A percentile compares a stretch with the other conserved stretches of the same genome.
These are phyloP conservation scores for Arabidopsis lyrata DNA, from an alignment of 441 rosid species.

Conservation along the genomic window DNA sequence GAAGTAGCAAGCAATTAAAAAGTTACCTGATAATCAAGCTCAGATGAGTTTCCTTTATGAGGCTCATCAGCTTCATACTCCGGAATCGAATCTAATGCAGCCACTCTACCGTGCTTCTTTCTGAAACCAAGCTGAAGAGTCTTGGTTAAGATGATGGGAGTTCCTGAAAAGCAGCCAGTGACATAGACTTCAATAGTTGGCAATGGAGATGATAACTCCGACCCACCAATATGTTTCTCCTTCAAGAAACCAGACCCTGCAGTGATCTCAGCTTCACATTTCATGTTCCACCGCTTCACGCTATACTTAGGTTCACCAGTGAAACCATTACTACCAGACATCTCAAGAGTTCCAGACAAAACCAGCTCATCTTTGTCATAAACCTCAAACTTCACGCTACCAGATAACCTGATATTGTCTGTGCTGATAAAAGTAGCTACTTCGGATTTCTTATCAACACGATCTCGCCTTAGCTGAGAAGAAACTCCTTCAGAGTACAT, in stretches of 20 bases:
- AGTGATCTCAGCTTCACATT: constrained; percentile 55
- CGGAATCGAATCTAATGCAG: constrained; percentile 61
- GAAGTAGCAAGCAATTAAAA: constrained; percentile 2
- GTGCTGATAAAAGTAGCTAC: constrained; percentile 76
- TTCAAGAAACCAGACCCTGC: constrained; percentile 55
- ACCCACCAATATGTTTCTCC: constrained; percentile 49
- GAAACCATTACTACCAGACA: constrained; percentile 52
- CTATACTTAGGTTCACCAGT: constrained; percentile 49
- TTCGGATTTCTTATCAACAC: constrained; percentile 66
- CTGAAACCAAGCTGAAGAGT: constrained; percentile 57
- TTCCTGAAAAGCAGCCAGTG: constrained; percentile 66
- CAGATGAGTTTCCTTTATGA: constrained; percentile 44
- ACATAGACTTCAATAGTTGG: constrained; percentile 71
- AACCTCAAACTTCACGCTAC: constrained; percentile 68
- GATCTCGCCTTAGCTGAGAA: constrained; percentile 62
- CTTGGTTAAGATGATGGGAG: constrained; percentile 67
- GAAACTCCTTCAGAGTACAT: constrained; percentile 58
- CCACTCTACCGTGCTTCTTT: constrained; percentile 50
- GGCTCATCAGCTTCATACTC: constrained; percentile 55
- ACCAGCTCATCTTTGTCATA: constrained; percentile 55
- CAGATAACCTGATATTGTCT: constrained; percentile 58
- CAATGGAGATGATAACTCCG: constrained; percentile 51
- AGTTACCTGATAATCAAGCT: constrained; percentile 56
- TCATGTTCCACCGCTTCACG: constrained; percentile 54
- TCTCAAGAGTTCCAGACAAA: constrained; percentile 61